phyloP scores from a whole-genome alignment of 441 rosid genomes.

The Erysimum cheiri region DNA sequence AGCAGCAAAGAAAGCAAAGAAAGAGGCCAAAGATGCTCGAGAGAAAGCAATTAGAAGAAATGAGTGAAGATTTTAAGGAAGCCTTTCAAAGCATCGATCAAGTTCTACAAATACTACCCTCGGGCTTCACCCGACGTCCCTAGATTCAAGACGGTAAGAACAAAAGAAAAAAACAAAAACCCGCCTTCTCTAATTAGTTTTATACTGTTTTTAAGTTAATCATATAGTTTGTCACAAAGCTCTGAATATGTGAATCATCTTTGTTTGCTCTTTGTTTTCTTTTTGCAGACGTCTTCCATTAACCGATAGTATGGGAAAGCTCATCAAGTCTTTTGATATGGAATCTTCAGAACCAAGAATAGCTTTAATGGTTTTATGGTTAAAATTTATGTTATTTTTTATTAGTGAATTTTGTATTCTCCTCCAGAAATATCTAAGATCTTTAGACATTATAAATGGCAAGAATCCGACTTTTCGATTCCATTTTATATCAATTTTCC shows the following conservation, averaged over 20 bases:
- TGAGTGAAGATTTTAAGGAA: constrained; percentile 69
- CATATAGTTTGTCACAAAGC: background rate
- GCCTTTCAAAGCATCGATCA: constrained; percentile 61
- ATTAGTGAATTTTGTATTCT: background rate
- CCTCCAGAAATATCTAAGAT: background rate
- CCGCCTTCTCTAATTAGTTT: background rate
- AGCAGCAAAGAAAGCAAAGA: background rate
- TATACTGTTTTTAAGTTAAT: background rate
- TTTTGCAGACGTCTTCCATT: background rate
- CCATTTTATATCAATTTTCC: background rate
- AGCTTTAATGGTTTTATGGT: background rate
- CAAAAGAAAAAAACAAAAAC: background rate
- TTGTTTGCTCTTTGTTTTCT: background rate
- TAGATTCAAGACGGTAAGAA: constrained; percentile 45
- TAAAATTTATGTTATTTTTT: background rate
- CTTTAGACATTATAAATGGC: no score
- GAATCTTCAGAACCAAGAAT: background rate
- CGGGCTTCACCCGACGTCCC: constrained; percentile 65
- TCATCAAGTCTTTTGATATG: constrained; percentile 17
- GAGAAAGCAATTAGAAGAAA: constrained; percentile 65
- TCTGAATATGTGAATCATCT: background rate
- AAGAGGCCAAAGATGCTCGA: constrained; percentile 46
- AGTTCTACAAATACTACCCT: constrained; percentile 79
- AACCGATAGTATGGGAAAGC: background rate
- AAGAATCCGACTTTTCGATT: no score